Base-by-base conservation (phyloP, 2,329 filamentous ascomycete genomes). In the Colletotrichum melonis region DNA sequence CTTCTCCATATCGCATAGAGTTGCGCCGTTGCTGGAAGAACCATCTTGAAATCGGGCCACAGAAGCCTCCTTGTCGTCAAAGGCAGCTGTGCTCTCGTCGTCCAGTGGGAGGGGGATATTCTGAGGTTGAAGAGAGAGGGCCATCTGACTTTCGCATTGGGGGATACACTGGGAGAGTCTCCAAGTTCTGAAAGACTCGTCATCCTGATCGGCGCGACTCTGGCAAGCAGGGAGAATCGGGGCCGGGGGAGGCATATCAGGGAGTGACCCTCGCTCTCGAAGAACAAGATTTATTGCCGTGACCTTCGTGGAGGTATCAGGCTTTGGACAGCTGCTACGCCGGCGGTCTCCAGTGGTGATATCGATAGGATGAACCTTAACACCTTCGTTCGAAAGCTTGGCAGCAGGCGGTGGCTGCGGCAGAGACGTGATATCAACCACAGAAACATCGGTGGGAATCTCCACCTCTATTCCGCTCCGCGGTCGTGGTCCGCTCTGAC, bases 101-200 rank as follows among this genome's bases (percentile, higher is more conserved):
- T 35, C 19, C 22, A 26, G n/a, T 16, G 32, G 22, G 9, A 55
- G 30, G 19, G n/a, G 52, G 28, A 49, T 49, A 49, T 63, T 42
- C 32, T 24, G 57, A 22, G 30, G 24, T n/a, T 42, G 38, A 19
- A 22, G 8, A 38, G 24, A 9, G 26, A 63, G 19, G 22, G 58
- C 42, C 12, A 22, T 56, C 16, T 64, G 69, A 11, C 59, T 69
- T 26, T 69, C 65, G 24, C 64, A 16, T 6, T 57, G 69, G 30
- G 57, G 14, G 5, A 63, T 69, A 55, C 52, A 66, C 26, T 74
- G 69, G 9, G 76, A 77, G 28, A 77, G 63, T 4, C 72, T 58
- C 76, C 76, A 76, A 35, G 75, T 76, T 55, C 63, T 66, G 63
- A 76, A 72, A 16, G 76, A 77, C 2, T 74, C 68, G 26, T 67